A percentile compares a stretch with the other conserved stretches of the same genome.
phyloP scores from a whole-genome alignment of 2,329 filamentous ascomycete species.

The Aspergillus sp. region DNA sequence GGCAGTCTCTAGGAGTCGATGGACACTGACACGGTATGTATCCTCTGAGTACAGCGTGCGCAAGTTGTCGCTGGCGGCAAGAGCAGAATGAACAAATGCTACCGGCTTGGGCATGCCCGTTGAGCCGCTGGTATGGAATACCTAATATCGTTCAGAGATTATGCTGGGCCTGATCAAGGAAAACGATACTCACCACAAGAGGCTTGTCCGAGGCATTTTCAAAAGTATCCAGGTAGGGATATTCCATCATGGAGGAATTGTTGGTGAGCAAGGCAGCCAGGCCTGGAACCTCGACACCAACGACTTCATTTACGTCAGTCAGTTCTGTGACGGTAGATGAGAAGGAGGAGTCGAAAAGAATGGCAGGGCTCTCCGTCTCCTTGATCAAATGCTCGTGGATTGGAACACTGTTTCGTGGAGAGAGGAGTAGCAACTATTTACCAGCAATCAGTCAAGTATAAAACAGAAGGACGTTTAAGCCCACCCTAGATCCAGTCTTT shows the following conservation, averaged over 20 bases:
- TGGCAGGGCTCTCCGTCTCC: not conserved
- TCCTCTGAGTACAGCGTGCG: not conserved
- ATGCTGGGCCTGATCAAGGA: not conserved
- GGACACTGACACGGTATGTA: not conserved
- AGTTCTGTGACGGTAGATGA: not conserved
- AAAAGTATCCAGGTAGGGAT: constrained; percentile 10
- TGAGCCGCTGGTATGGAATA: constrained; percentile 18
- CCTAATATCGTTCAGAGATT: not conserved
- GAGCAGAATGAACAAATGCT: constrained; percentile 6
- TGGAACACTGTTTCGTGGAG: constrained; percentile 8
- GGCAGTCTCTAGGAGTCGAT: not conserved
- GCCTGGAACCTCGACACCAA: not conserved
- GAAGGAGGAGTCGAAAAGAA: constrained; percentile 10
- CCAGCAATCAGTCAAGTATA: not conserved
- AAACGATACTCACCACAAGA: constrained; percentile 4
- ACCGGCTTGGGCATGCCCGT: constrained; percentile 18
- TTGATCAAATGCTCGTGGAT: constrained; percentile 14
- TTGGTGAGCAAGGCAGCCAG: constrained; percentile 7
- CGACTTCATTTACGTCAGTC: not conserved
- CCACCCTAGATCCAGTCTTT: constrained; percentile 6
- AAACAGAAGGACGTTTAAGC: not conserved
- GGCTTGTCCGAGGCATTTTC: not conserved
- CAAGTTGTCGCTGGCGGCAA: constrained; percentile 6
- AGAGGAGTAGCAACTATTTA: constrained; percentile 7
- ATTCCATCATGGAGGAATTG: not conserved